These are phyloP conservation scores for Zostera marina DNA, from an alignment of 116 monocot species.

Conservation along the genomic window DNA sequence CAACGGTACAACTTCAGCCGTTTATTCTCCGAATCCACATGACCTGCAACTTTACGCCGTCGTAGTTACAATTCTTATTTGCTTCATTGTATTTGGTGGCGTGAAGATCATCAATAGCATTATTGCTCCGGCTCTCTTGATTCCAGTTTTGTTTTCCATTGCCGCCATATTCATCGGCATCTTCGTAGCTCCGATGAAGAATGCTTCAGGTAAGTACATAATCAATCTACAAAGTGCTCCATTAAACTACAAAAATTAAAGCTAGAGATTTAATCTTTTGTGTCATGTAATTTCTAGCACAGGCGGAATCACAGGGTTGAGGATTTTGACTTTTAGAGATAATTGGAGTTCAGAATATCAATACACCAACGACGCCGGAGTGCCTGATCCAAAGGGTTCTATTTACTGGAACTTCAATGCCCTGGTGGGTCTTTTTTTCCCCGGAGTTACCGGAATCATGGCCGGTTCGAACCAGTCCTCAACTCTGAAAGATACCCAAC, in stretches of 20 bases:
- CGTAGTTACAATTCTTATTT: constrained; percentile 73
- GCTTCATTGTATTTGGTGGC: constrained; percentile 96
- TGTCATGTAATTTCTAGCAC: constrained; percentile 9
- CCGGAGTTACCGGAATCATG: constrained; percentile 96
- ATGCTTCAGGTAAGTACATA: constrained; percentile 61
- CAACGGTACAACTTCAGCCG: constrained; percentile 27
- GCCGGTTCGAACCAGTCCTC: constrained; percentile 94
- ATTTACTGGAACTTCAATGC: constrained; percentile 90
- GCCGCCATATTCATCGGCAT: constrained; percentile 86
- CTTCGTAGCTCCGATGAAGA: constrained; percentile 53
- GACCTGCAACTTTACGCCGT: constrained; percentile 90
- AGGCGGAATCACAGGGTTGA: constrained; percentile 86
- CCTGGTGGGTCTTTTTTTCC: constrained; percentile 91
- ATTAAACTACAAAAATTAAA: no score
- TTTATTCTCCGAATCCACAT: constrained; percentile 71
- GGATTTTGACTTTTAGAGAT: constrained; percentile 43
- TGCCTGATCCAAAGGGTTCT: constrained; percentile 58
- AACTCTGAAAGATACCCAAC: constrained; percentile 82
- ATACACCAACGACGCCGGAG: constrained; percentile 75
- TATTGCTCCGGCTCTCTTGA: constrained; percentile 85
- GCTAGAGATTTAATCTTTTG: no score
- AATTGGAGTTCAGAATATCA: constrained; percentile 89
- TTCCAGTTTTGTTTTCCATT: constrained; percentile 76
- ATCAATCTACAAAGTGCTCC: no score
- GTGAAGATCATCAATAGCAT: constrained; percentile 80